Base-by-base conservation (phyloP, 495 filamentous ascomycete species). In the Clohesyomyces aquaticus region DNA sequence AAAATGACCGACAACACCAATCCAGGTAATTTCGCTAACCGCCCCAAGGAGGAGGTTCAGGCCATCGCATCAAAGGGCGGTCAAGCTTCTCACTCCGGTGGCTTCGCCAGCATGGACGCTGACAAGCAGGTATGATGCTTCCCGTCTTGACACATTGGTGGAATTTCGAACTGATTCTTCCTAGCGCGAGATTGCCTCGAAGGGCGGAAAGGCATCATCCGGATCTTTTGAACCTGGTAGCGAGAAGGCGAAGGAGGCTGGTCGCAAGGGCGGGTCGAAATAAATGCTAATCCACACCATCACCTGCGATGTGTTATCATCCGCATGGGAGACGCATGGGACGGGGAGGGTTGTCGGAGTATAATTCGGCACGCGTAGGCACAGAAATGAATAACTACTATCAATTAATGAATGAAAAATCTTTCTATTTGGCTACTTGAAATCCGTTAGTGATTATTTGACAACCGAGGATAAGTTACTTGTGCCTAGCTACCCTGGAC, bases 21-120 rank as follows among this genome's bases (percentile, higher is more conserved):
- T 66, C 83, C 83, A 43, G 79, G 79, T 21, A 86, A 87, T 72
- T 87, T 88, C 73, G 80, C 83, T 76, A 87, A 87, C 75, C 81
- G 81, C 61, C 75, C 83, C 47, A 80, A 79, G 65, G 82, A 84
- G 43, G 81, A 87, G 59, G 83, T 87, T 18, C 74, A 49, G 22
- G 77, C 77, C 19, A 80, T 83, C 47, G 83, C 79, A 0, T 80
- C 79, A 12, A 77, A 80, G 76, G 84, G 83, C 45, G 82, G 83
- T 9, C 71, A 82, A 43, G 79, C 81, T 3, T 70, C 67, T 43
- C 60, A 73, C 50, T 26, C 12, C 21, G 63, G 65, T 16, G 71
- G 71, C 32, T 73, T 73, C 51, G 71, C 71, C 0, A 48, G 19
- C 38, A 73, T 72, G 71, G 70, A 70, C 59, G 52, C 71, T 2